Evolutionary conservation across 2,329 filamentous ascomycete genomes (phyloP).

Genomic region (Aspergillus puulaauensis): DNA sequence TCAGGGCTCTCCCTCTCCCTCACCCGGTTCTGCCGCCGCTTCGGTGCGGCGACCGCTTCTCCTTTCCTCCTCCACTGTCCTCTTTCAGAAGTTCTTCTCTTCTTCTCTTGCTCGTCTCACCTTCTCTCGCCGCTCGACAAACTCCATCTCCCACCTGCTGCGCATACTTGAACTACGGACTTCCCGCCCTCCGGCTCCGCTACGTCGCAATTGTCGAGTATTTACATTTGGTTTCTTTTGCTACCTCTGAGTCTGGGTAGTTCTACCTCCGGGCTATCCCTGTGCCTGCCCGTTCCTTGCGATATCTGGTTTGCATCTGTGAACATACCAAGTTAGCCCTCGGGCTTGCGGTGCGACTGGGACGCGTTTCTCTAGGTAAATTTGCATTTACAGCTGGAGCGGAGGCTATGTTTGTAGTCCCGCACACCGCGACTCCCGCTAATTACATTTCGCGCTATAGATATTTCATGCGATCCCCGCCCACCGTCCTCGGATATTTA

Average conservation of each 20-base stretch:
- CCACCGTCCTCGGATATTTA: constrained; percentile 10
- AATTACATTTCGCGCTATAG: neutral
- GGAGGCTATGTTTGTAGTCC: neutral
- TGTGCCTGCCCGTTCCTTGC: constrained; percentile 8
- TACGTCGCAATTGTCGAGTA: constrained; percentile 14
- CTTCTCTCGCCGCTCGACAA: constrained; percentile 2
- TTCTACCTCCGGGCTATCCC: neutral
- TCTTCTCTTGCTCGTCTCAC: constrained; percentile 14
- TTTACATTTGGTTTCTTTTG: constrained; percentile 10
- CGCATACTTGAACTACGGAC: constrained; percentile 7
- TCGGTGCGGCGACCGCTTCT: constrained; percentile 33
- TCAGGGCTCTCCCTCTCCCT: constrained; percentile 25
- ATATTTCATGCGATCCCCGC: neutral
- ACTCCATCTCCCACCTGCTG: constrained; percentile 8
- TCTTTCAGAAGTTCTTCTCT: constrained; percentile 18
- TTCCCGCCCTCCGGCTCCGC: constrained; percentile 8
- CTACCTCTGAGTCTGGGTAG: neutral
- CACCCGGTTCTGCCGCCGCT: constrained; percentile 26
- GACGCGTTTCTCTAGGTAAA: constrained; percentile 24
- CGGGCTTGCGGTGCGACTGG: constrained; percentile 19
- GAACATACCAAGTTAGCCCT: constrained; percentile 8
- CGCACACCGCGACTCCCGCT: neutral
- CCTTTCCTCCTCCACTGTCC: constrained; percentile 29
- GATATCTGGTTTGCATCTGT: constrained; percentile 11
- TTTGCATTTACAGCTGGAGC: neutral